Evolutionary conservation across 2,329 filamentous ascomycete genomes (phyloP), one percentile per base, ranked within the genome.

Genomic region (Fusarium hainanense): DNA sequence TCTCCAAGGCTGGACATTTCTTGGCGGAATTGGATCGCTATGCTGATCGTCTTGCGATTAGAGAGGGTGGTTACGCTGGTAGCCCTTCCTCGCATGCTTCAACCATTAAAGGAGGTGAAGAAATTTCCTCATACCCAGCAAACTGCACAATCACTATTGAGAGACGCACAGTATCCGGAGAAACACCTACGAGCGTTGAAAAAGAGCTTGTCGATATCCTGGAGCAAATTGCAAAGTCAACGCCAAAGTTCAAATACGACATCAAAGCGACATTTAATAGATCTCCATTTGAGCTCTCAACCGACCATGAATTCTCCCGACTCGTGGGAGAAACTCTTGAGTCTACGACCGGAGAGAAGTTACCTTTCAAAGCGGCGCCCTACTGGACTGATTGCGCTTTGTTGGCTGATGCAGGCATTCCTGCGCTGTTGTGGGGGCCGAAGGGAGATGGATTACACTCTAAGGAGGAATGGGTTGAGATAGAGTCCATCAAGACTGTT

Each of bases 61-160:
- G 69, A 0, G 71, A 77, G 7, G 78, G 83, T 20, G 60, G 70
- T 1, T 67, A 71, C 0, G 64, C 82, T 4, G 84, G 81, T 0
- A 77, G 74, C 11, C 81, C 79, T 7, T 82, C 79, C 4, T 73
- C 86, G 6, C 85, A 87, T 48, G 84, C 82, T 7, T 82, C 82
- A 0, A 63, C 84, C 8, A 83, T 87, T 44, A 78, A 78, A 14
- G 85, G 85, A 2, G 85, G 85, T 1, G 83, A 87, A 56, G 86
- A 87, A 52, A 76, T 78, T 0, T 85, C 85, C 0, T 86, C 83
- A 0, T 88, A 88, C 52, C 84, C 85, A 0, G 82, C 79, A 0
- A 75, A 76, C n/a, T 86, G 85, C 73, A 84, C 78, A 1, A 76
- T 87, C 20, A 81, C 80, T 0, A 52, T 87, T 2, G 85, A 88